phyloP scores from a whole-genome alignment of 23 red algal genomes.

The Gracilaria gracilis region DNA sequence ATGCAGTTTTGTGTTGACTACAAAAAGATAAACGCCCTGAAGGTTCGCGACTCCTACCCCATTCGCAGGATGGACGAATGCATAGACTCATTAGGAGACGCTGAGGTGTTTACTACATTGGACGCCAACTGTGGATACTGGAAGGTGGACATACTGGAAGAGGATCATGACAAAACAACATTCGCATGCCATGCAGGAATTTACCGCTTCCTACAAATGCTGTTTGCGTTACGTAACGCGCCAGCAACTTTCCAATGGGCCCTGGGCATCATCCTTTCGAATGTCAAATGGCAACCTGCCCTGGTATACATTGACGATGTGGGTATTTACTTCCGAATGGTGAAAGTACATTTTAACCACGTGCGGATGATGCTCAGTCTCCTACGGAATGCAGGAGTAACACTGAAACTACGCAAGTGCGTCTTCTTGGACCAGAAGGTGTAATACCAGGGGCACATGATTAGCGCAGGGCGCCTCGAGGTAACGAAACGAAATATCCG shows the following conservation, averaged over 20 bases:
- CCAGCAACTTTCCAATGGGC: conserved; percentile 26
- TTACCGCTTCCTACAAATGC: too few relatives aligned
- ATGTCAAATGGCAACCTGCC: neutral
- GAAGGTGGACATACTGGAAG: too few relatives aligned
- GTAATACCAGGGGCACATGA: conserved; percentile 17
- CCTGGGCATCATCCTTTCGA: neutral
- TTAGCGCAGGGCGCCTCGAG: conserved; percentile 1
- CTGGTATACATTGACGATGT: conserved; percentile 12
- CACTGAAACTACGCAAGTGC: conserved; percentile 30
- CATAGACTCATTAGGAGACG: conserved; percentile 37
- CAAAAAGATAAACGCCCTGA: conserved; percentile 24
- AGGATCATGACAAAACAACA: too few relatives aligned
- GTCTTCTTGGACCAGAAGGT: neutral
- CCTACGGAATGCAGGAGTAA: neutral
- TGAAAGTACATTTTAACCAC: neutral
- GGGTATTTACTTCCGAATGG: neutral
- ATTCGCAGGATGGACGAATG: conserved; percentile 53
- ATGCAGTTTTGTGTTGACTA: too few relatives aligned
- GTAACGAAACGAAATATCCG: neutral
- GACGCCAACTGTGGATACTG: conserved; percentile 37
- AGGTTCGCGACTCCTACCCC: conserved; percentile 11
- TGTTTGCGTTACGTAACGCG: neutral
- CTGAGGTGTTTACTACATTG: conserved; percentile 32
- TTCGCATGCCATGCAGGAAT: too few relatives aligned
- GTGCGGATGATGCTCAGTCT: neutral